Percentiles rank a stretch among this genome's conserved stretches.
phyloP scores from a whole-genome alignment of 2,329 filamentous ascomycete genomes.

The Epichloe uncinata region DNA sequence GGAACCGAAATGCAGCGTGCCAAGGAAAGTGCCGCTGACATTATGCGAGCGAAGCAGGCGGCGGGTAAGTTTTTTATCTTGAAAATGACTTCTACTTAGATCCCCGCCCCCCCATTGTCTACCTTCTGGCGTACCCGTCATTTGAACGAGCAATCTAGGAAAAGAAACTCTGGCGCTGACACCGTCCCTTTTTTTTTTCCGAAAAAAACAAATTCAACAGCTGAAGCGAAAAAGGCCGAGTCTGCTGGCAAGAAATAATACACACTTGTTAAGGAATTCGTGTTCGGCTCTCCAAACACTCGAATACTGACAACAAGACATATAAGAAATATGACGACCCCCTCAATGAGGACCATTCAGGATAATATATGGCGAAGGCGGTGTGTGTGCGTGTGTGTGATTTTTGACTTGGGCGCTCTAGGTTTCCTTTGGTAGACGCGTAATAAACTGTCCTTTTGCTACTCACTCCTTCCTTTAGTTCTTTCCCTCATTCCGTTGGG shows the following conservation, averaged over 20 bases:
- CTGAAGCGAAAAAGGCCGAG: constrained; percentile 37
- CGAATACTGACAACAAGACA: not conserved
- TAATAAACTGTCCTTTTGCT: constrained; percentile 4
- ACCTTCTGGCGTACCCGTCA: not conserved
- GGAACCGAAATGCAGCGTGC: constrained; percentile 64
- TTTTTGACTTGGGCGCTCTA: constrained; percentile 3
- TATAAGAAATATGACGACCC: not conserved
- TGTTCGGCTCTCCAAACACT: not conserved
- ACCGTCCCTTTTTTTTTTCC: not conserved
- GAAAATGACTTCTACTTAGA: not conserved
- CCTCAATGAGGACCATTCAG: constrained; percentile 2
- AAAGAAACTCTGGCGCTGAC: not conserved
- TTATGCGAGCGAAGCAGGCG: constrained; percentile 47
- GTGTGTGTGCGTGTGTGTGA: constrained; percentile 11
- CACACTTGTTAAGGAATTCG: no score
- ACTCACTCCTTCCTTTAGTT: constrained; percentile 3
- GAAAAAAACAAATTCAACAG: constrained; percentile 18
- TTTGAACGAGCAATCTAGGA: not conserved
- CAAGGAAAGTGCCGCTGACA: constrained; percentile 51
- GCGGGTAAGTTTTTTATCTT: constrained; percentile 28
- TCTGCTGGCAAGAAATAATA: constrained; percentile 18
- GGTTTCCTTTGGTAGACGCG: not conserved
- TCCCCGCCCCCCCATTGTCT: not conserved
- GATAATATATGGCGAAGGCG: constrained; percentile 16
- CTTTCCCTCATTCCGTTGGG: not conserved